These are phyloP conservation scores for Tolypocladium inflatum DNA, from an alignment of 2,329 filamentous ascomycete species.

Conservation along the genomic window DNA sequence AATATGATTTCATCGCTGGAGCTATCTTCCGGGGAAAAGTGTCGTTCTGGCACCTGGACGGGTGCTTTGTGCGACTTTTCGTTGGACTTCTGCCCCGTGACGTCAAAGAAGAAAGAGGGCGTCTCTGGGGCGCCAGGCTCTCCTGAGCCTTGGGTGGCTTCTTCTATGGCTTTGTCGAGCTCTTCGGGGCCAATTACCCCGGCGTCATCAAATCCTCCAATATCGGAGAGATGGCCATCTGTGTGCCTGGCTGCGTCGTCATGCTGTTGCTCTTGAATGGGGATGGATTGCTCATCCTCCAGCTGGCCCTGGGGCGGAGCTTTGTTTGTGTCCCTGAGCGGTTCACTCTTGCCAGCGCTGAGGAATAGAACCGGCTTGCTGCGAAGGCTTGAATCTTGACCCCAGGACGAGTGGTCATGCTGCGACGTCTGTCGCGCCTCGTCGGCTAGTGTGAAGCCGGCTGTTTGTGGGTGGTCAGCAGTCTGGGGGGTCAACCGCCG, in stretches of 20 bases:
- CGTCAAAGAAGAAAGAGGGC: constrained; percentile 27
- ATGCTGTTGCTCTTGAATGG: not conserved
- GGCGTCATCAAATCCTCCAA: not conserved
- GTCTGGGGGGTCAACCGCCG: not conserved
- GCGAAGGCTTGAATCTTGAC: constrained; percentile 31
- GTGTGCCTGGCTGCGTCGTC: not conserved
- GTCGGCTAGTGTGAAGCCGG: constrained; percentile 27
- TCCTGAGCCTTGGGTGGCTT: not conserved
- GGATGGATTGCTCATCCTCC: not conserved
- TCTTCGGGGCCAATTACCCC: constrained; percentile 9
- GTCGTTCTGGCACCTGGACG: constrained; percentile 9
- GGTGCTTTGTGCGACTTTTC: not conserved
- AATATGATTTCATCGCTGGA: constrained; percentile 62
- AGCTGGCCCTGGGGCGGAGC: constrained; percentile 2
- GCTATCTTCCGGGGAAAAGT: constrained; percentile 13
- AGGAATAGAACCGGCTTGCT: constrained; percentile 41
- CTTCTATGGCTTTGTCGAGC: constrained; percentile 8
- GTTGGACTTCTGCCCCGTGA: constrained; percentile 16
- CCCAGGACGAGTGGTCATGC: constrained; percentile 32
- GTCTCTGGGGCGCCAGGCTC: not conserved
- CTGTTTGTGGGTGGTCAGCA: constrained; percentile 3
- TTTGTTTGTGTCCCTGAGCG: constrained; percentile 31
- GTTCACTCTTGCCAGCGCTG: constrained; percentile 42
- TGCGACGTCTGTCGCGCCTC: constrained; percentile 40
- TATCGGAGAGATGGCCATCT: not conserved